phyloP scores from a whole-genome alignment of 306 rosid species.

The Biancaea sappan region DNA sequence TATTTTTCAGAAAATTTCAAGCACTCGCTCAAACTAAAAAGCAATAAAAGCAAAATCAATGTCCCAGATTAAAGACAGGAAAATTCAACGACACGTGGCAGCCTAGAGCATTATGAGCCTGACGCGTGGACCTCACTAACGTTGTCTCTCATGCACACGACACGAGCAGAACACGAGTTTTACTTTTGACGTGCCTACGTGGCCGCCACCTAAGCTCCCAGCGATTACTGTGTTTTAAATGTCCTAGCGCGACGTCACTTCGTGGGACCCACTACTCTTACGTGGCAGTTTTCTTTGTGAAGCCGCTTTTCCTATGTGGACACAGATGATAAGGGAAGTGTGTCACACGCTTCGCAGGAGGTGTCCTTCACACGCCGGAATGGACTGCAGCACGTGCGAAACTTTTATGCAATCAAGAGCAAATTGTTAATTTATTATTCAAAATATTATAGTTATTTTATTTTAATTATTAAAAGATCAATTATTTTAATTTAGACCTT shows the following conservation, averaged over 20 bases:
- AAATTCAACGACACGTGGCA: background rate
- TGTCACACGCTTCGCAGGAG: background rate
- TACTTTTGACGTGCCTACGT: background rate
- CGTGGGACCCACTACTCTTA: background rate
- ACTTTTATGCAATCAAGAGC: too few species aligned
- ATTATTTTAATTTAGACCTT: too few species aligned
- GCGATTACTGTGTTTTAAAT: too few species aligned
- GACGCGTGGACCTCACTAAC: slow-evolving; percentile 12
- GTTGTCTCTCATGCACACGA: slow-evolving; percentile 4
- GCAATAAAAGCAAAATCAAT: background rate
- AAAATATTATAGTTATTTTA: too few species aligned
- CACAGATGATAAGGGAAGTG: background rate
- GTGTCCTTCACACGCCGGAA: slow-evolving; percentile 11
- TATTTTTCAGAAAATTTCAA: background rate
- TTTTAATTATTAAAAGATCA: too few species aligned
- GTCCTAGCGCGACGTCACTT: background rate
- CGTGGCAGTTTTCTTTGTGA: background rate
- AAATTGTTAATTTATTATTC: too few species aligned
- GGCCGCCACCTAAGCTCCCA: background rate
- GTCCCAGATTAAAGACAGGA: background rate
- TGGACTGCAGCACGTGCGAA: too few species aligned
- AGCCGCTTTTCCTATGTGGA: background rate
- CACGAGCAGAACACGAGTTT: background rate
- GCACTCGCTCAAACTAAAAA: background rate
- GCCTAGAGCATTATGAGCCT: background rate